These are phyloP conservation scores for Marchantia paleacea DNA, from an alignment of 225 moss, liverwort and hornwort genomes.

Conservation along the genomic window DNA sequence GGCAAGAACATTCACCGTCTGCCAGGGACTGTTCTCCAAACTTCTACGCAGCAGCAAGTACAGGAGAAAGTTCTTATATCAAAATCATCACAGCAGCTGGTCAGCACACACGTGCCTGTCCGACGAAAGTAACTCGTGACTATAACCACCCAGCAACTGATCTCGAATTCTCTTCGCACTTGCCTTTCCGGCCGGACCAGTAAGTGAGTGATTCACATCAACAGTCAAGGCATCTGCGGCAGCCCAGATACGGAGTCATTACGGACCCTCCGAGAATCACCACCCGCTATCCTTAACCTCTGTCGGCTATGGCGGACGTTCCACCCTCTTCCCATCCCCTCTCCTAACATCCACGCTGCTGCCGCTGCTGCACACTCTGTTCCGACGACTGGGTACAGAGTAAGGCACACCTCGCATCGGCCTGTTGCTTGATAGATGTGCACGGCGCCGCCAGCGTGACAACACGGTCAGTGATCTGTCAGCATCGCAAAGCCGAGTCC, in stretches of 20 bases:
- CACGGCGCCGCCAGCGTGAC: conserved; percentile 21
- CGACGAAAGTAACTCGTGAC: neutral
- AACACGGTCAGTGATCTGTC: conserved; percentile 7
- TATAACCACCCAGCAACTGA: conserved; percentile 17
- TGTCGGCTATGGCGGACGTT: conserved; percentile 16
- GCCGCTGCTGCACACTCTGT: neutral
- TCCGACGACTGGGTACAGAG: neutral
- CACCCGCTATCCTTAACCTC: neutral
- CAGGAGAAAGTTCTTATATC: conserved; percentile 15
- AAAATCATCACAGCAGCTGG: neutral
- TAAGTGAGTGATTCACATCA: neutral
- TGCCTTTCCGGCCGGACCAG: neutral
- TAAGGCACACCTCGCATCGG: neutral
- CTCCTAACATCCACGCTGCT: neutral
- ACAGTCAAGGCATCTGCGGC: neutral
- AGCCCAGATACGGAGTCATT: neutral
- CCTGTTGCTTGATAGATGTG: conserved; percentile 7
- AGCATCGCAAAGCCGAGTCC: conserved; percentile 4
- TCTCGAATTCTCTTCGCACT: conserved; percentile 6
- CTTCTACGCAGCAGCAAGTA: neutral
- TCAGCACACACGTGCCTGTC: conserved; percentile 11
- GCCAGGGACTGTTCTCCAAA: neutral
- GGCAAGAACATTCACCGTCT: neutral
- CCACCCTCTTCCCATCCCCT: neutral
- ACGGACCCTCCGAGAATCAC: neutral